Base-by-base conservation (phyloP, 805 yeast genomes). In the Pachysolen tannophilus region DNA sequence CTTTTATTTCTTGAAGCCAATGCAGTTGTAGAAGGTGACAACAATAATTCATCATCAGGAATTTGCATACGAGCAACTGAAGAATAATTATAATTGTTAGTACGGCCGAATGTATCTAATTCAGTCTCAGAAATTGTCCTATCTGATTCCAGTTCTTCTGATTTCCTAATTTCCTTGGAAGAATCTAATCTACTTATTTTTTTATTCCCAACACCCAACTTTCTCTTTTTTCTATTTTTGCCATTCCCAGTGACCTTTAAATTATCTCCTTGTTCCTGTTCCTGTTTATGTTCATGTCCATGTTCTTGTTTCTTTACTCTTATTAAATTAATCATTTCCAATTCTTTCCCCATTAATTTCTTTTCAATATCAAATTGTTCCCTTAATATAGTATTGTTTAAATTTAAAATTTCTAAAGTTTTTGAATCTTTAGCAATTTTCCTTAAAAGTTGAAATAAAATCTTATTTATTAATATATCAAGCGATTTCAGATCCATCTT, bases 91-190 rank as follows among this genome's bases (percentile, higher is more conserved):
- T n/a, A n/a, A n/a, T n/a, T n/a, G n/a, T n/a, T n/a, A n/a, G n/a
- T n/a, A n/a, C n/a, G n/a, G n/a, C n/a, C 8, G 11, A 9, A n/a
- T 20, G 32, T 15, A 9, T 14, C 33, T 5, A 24, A 8, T 2
- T 24, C 14, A n/a, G 17, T n/a, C 25, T 31, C 39, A 5, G 39
- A 36, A 9, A 36, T 36, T 4, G 39, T 36, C 5, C 26, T 15
- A 27, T 31, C 39, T 5, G 34, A 29, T 18, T 30, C 39, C 3
- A 21, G 33, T n/a, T 34, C 20, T 18, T 34, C 33, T n/a, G 20
- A n/a, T 15, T 18, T 18, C 15, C 29, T 14, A 4, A 11, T 23
- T 14, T 23, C 26, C 8, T 23, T 23, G 10, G 26, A 11, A 14
- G 26, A 11, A 4, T 11, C 26, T 5, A 23, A 11, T 23, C 13